Conservation (phyloP, 352 stramenopile genomes). For the Phytopythium mirpurense region DNA sequence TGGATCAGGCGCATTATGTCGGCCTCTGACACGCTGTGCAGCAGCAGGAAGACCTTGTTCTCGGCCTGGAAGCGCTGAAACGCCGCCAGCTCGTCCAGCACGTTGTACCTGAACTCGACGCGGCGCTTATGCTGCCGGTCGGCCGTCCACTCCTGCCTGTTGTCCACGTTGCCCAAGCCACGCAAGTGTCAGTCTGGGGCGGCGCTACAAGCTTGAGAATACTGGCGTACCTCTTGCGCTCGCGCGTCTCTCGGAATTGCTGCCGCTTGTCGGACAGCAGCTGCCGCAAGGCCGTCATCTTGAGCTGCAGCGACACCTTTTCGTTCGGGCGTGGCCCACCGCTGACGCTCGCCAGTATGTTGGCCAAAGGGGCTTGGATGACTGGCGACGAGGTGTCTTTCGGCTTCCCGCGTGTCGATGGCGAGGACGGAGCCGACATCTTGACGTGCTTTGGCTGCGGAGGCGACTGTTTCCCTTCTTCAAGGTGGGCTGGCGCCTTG, state of each 20-base stretch:
- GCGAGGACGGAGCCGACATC: background rate
- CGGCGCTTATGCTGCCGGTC: slow-evolving; percentile 41
- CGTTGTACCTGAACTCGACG: slow-evolving; percentile 64
- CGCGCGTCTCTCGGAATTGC: slow-evolving; percentile 34
- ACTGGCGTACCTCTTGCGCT: slow-evolving; percentile 20
- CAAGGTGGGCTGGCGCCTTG: background rate
- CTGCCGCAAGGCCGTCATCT: slow-evolving; percentile 43
- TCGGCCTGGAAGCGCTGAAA: slow-evolving; percentile 60
- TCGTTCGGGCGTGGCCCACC: slow-evolving; percentile 9
- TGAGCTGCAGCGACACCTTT: slow-evolving; percentile 50
- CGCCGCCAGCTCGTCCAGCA: slow-evolving; percentile 55
- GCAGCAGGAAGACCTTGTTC: slow-evolving; percentile 59
- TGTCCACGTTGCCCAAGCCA: background rate
- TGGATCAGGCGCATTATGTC: slow-evolving; percentile 60
- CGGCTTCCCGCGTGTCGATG: background rate
- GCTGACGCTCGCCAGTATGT: background rate
- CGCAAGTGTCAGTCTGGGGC: background rate
- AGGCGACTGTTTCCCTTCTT: background rate
- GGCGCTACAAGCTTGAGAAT: background rate
- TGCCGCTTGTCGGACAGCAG: slow-evolving; percentile 60
- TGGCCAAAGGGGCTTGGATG: background rate
- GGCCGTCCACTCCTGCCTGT: slow-evolving; percentile 44
- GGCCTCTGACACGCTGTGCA: slow-evolving; percentile 50
- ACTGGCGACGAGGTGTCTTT: background rate
- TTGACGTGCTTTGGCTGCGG: background rate